Evolutionary conservation across 495 filamentous ascomycete genomes (phyloP).

Genomic region (Tetracladium setigerum): DNA sequence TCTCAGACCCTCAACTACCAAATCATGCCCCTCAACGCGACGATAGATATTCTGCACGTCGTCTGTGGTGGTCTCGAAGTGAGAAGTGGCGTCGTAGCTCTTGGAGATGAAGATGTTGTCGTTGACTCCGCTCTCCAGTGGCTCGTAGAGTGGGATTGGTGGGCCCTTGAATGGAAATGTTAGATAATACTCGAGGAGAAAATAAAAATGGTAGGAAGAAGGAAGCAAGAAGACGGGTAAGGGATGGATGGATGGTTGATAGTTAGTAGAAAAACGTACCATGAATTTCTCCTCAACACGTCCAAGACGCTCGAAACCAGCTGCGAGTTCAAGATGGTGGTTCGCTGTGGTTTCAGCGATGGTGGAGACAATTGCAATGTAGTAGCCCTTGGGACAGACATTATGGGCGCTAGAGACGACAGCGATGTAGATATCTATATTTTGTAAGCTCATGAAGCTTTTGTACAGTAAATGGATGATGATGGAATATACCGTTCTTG

Average conservation of each 20-base stretch:
- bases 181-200: neutral
- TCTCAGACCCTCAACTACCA: conserved; percentile 57
- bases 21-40: conserved; percentile 78
- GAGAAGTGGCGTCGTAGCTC: conserved; percentile 94
- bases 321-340: conserved; percentile 90
- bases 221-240: too few species aligned
- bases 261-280: conserved; percentile 31
- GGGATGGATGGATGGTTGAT: conserved; percentile 9
- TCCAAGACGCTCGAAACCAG: conserved; percentile 89
- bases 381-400: conserved; percentile 98
- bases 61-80: conserved; percentile 89
- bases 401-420: conserved; percentile 94
- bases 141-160: conserved; percentile 89
- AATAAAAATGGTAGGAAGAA: too few species aligned
- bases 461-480: neutral
- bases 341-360: conserved; percentile 89
- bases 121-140: conserved; percentile 73
- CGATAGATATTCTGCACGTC: conserved; percentile 92
- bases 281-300: conserved; percentile 96
- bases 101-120: conserved; percentile 97
- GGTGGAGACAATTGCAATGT: conserved; percentile 96
- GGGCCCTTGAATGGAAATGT: conserved; percentile 43
- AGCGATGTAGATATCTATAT: conserved; percentile 91
- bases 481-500: conserved; percentile 74
- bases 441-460: conserved; percentile 1